Evolutionary conservation across 1,139 yeast genomes (phyloP), one percentile per base, ranked within the genome.

Genomic region (Taiozyma sp.): DNA sequence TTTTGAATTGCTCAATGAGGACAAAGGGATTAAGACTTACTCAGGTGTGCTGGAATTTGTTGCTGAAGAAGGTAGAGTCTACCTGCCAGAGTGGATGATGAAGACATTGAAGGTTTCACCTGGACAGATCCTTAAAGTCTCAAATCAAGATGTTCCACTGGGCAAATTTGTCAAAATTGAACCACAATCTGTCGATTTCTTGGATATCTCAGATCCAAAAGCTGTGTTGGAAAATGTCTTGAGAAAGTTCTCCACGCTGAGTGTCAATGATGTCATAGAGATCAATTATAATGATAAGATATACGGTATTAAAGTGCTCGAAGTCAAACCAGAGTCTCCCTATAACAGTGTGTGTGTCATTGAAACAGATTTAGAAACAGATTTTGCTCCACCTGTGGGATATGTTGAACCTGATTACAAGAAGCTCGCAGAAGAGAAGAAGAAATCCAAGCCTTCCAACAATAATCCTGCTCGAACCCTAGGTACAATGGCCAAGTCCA

Each of bases 361-460:
- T 34, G 99, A 95, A 65, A 95, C 99, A 0, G 99, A 95, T 72
- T 77, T 95, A 57, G 96, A 89, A 55, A 96, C 97, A 0, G 99
- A 95, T 65, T 95, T 95, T 73, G 99, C 98, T 3, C 96, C 99
- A 4, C 99, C 99, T 0, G 97, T 93, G 6, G 99, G 99, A 0
- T 95, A 95, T 64, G 97, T 89, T 30, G 99, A 93, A 65, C 96
- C 96, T 1, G 87, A 83, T 59, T 82, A 82, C 57, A 70, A 65
- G 7, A 62, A 67, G 46, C 60, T 66, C 13, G 51, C 58, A 44
- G 47, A 53, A 49, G 49, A 60, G 48, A 49, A 57, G 49, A 42
- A 53, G 46, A 29, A 60, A 44, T 52, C 47, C 46, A 56, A 39
- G 52, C 54, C 53, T 1, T 42, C 48, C 0, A 73, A 73, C 51